Base-by-base conservation (phyloP, 2,329 filamentous ascomycete species). In the Claviceps fusiformis region DNA sequence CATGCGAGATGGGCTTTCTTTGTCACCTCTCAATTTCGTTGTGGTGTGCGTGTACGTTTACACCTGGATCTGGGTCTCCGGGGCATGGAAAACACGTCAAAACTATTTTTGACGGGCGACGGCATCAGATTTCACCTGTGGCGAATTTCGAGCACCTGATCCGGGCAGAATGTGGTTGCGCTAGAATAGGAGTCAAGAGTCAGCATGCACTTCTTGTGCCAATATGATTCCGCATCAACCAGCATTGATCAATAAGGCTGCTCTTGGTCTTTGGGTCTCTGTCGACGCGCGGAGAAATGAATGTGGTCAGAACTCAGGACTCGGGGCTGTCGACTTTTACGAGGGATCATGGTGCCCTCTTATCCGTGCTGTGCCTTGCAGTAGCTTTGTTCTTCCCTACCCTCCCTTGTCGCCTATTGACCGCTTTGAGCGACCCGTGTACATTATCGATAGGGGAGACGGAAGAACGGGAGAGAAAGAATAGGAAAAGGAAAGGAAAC, bases 291-390 rank as follows among this genome's bases (percentile, higher is more conserved):
- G 49, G 19, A 3, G 11, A 31, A n/a, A 41, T 41, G 13, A 13
- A 17, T 41, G 37, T 41, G 13, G 13, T 41, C 37, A 15, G 37
- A 17, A 41, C 37, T 41, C 37, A 15, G 37, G 37, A 17, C 13
- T 17, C 37, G 17, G 10, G 35, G 35, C 35, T 7, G 5, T 41
- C 31, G 37, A 46, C 2, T 46, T 13, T 5, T n/a, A n/a, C 6
- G 44, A 46, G 44, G 44, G 19, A 29, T 29, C 7, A 27, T 46
- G 44, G 24, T 7, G 4, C 15, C 15, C 24, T 51, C 11, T 31
- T 41, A 15, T 45, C 39, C 10, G 50, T 29, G 49, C 49, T 24
- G 52, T 54, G 52, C 52, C 52, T 54, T 54, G 52, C 52, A 54
- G 44, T 41, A 54, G 52, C 52, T 31, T 24, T 29, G 11, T 39